Base-by-base conservation (phyloP, 2,329 filamentous ascomycete species). In the Curvularia eragrostidis region DNA sequence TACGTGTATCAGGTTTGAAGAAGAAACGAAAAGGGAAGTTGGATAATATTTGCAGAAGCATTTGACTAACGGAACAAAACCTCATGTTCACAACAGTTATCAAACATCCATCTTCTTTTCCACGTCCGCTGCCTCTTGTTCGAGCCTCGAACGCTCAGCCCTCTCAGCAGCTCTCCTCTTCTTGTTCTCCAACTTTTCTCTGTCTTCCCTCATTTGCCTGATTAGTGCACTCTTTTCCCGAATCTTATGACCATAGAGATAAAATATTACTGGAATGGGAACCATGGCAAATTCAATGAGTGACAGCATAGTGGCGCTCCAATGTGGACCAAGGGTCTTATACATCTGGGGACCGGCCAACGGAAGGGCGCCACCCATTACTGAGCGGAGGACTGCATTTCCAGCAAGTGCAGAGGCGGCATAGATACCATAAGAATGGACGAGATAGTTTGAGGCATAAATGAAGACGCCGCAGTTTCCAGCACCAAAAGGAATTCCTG, bases 401-500 rank as follows among this genome's bases (percentile, higher is more conserved):
- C 91, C 90, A 0, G 91, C 91, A 32, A 96, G 80, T 0, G 92
- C 91, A 2, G 87, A 91, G 0, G 92, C 91, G 1, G 91, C 88
- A 71, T 93, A 96, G 65, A 95, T 89, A 3, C 89, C 89, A 66
- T 96, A 96, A 6, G 87, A 86, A 47, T 89, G 84, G 0, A 91
- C 90, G 3, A 96, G 80, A 72, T 96, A 96, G 68, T 92, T 95
- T 5, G 84, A 86, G 0, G 88, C 86, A 70, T 96, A 95, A 70
- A 96, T 93, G 78, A 96, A 96, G 36, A 91, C 87, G 2, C 87
- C 83, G 8, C 85, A 88, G 68, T 94, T 95, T 0, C 91, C 91
- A 0, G 85, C 82, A 9, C 91, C 91, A 66, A 95, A 96, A 0
- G 89, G 89, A 5, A 96, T 84, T 0, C 91, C 91, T 1, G 91